Evolutionary conservation across 306 rosid species (phyloP), one percentile per base, ranked within the genome.

Genomic region (Begonia fuchsioides): DNA sequence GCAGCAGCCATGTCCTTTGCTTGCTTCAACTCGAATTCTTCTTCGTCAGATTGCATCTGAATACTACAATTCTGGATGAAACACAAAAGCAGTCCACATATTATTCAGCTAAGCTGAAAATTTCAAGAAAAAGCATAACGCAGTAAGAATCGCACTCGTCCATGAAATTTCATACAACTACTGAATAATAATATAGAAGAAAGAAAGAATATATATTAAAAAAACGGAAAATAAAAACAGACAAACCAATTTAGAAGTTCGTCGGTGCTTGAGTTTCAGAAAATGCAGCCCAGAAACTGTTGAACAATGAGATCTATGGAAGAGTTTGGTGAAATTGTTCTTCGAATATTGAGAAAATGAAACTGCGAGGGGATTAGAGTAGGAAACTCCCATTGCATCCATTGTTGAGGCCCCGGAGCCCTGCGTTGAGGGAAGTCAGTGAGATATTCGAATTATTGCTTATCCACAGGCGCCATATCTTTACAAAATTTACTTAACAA

Each of bases 1-100:
- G 97, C 94, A 58, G 97, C 87, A 70, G 84, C 77, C 94, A 90
- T 79, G 52, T 81, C 95, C 70, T 75, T 84, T 71, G 69, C 61
- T 77, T 90, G 97, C 77, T 90, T 84, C 82, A 84, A 54, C 63
- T 84, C 97, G 55, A 58, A 74, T 55, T 84, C 95, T 54, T 72
- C 94, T 60, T 43, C 55, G 35, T 74, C 92, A 51, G 74, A 70
- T 65, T 57, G 73, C 64, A 64, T 75, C 17, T 77, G 77, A 60
- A 74, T 59, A 35, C 68, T 63, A 72, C 68, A 45, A 55, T 39
- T 53, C 75, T 72, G 59, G 41, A 64, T 44, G 5, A 47, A 43
- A 32, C 19, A 57, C 44, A 2, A 41, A 16, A 49, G 16, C 47
- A 32, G 13, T 11, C 43, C 11, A 50, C 20, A 54, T 12, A 40